These are phyloP conservation scores for Paecilomyces dactylethromorphus DNA, from an alignment of 2,329 filamentous ascomycete genomes.

Conservation along the genomic window DNA sequence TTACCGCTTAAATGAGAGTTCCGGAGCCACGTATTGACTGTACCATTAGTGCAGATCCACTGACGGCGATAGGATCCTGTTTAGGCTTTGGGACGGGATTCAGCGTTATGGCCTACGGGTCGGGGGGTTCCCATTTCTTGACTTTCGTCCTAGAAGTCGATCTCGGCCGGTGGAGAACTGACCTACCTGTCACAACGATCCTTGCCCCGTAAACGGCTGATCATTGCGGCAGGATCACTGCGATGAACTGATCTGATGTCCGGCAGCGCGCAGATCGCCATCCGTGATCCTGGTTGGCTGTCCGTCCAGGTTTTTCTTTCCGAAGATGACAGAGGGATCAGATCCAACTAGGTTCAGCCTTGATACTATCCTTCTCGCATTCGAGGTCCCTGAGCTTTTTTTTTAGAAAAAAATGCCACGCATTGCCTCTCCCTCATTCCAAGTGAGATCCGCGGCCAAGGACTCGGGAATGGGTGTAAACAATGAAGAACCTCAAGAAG, in stretches of 20 bases:
- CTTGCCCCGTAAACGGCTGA: slow-evolving; percentile 32
- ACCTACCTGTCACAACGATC: slow-evolving; percentile 26
- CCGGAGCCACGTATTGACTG: neutral
- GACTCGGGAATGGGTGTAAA: slow-evolving; percentile 10
- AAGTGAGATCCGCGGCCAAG: slow-evolving; percentile 10
- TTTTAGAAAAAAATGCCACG: neutral
- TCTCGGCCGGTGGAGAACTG: neutral
- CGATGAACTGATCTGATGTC: slow-evolving; percentile 21
- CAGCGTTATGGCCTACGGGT: neutral
- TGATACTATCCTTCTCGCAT: neutral
- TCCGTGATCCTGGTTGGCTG: neutral
- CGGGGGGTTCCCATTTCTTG: neutral
- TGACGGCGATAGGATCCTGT: neutral
- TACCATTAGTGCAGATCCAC: slow-evolving; percentile 2
- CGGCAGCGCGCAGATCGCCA: slow-evolving; percentile 2
- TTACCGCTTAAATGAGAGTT: neutral
- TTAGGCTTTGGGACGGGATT: neutral
- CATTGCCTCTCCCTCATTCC: slow-evolving; percentile 3
- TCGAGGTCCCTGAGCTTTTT: neutral
- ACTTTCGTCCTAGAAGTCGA: neutral
- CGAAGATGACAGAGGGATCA: neutral
- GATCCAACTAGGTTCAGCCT: slow-evolving; percentile 9
- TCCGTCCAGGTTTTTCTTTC: neutral
- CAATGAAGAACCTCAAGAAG: neutral
- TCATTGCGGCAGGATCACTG: slow-evolving; percentile 24